Evolutionary conservation across 2,329 filamentous ascomycete genomes (phyloP), one percentile per base, ranked within the genome.

Genomic region (Diaporthe ampelina): DNA sequence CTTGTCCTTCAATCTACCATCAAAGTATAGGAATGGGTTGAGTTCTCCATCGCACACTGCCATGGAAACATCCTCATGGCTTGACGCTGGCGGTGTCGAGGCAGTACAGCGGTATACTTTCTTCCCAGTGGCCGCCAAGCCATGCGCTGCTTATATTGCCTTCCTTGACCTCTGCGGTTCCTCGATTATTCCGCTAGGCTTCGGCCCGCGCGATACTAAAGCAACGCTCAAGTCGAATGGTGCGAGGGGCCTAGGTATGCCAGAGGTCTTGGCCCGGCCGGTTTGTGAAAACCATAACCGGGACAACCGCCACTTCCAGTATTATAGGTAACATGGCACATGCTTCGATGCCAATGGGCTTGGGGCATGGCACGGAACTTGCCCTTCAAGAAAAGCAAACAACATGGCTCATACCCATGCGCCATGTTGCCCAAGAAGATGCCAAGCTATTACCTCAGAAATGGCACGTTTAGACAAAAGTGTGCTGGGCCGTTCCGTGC

Each of bases 401-500:
- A 67, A 3, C 11, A 52, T 19, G 29, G 45, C 21, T 26, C 21
- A 11, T 37, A 4, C 11, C 24, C 21, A 35, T 52, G 63, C 45
- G 13, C 43, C 29, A 17, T 19, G 43, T 10, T 26, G n/a, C 43
- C 43, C 29, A 52, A 67, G 63, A 54, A n/a, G 45, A 52, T 8
- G 63, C 45, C 63, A 67, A 67, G 63, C 19, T 37, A 54, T 26
- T 21, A 26, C 24, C 11, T 45, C 57, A 3, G 21, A 24, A 17
- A 50, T 35, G 61, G 61, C 61, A 35, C 24, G 4, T 37, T 19
- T 8, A 40, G 32, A 54, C 45, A 37, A 52, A 40, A 40, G 29
- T 67, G 1, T 40, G 45, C 63, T 67, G 45, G 63, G 63, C 63
- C 45, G 45, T 52, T 48, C 63, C 63, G 43, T 35, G n/a, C 9